Percentiles rank a stretch among this genome's conserved stretches.
phyloP scores from a whole-genome alignment of 306 rosid species.

The Citrullus colocynthis region DNA sequence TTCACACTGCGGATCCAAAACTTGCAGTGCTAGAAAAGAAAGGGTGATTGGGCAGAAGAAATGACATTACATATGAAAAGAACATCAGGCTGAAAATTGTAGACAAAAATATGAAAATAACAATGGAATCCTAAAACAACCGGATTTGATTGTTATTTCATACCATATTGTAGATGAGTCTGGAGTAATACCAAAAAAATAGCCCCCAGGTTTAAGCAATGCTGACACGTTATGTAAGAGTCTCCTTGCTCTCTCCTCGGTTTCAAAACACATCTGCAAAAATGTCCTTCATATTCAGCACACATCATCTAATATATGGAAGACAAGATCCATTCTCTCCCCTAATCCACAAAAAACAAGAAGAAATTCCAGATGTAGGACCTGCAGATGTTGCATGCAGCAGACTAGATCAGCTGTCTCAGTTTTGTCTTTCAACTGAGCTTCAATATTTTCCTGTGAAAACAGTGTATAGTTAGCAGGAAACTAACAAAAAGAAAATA shows the following conservation, averaged over 20 bases:
- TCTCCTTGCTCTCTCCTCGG: slow-evolving; percentile 76
- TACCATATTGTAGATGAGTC: slow-evolving; percentile 99
- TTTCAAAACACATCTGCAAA: slow-evolving; percentile 81
- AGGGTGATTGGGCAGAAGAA: neutral
- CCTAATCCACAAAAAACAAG: neutral
- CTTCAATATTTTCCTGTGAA: slow-evolving; percentile 50
- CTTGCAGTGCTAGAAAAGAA: neutral
- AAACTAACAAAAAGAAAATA: neutral
- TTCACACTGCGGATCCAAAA: neutral
- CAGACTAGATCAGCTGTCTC: slow-evolving; percentile 65
- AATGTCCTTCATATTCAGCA: slow-evolving; percentile 9
- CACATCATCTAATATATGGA: neutral
- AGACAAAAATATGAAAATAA: neutral
- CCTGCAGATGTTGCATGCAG: slow-evolving; percentile 98
- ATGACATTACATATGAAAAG: neutral
- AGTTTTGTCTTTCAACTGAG: slow-evolving; percentile 48
- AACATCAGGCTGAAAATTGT: neutral
- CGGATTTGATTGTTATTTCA: slow-evolving; percentile 16
- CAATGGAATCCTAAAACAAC: neutral
- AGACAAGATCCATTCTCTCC: neutral
- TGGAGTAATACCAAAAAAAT: slow-evolving; percentile 94
- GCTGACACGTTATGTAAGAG: slow-evolving; percentile 74
- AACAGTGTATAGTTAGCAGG: neutral
- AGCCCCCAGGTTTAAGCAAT: slow-evolving; percentile 93
- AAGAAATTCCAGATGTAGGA: slow-evolving; percentile 7